Conservation (phyloP, 1,284 basidiomycete genomes). For the Quambalaria eucalypti region DNA sequence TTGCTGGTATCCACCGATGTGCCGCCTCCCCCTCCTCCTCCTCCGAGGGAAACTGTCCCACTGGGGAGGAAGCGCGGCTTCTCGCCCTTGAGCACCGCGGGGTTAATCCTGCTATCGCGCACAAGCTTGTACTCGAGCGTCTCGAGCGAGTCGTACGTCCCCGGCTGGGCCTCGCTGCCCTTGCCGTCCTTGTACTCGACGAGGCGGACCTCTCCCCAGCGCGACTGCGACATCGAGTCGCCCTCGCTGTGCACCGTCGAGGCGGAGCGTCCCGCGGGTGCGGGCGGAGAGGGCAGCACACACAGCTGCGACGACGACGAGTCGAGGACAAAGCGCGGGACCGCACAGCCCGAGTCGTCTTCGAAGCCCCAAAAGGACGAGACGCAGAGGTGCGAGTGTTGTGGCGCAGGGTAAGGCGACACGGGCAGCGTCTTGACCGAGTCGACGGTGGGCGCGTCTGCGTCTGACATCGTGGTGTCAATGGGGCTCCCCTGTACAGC, state of each 20-base stretch:
- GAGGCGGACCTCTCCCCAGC: conserved; percentile 38
- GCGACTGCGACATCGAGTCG: conserved; percentile 23
- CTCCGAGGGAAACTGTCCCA: background rate
- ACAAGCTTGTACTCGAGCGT: conserved; percentile 50
- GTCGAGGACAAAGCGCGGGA: conserved; percentile 22
- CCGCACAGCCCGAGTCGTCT: conserved; percentile 26
- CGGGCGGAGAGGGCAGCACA: background rate
- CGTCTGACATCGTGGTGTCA: too few relatives aligned
- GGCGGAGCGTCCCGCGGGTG: conserved; percentile 18
- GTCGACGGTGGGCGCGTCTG: background rate
- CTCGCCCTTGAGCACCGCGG: conserved; percentile 17
- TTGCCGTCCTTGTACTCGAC: conserved; percentile 39
- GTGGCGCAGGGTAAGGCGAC: conserved; percentile 60
- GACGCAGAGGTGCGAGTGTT: conserved; percentile 53
- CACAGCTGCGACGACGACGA: background rate
- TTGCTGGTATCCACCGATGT: too few relatives aligned
- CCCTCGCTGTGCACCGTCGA: conserved; percentile 21
- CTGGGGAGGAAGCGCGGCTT: conserved; percentile 5
- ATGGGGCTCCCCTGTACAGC: too few relatives aligned
- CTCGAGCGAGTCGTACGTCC: conserved; percentile 61
- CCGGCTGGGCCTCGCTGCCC: conserved; percentile 49
- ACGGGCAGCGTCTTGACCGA: conserved; percentile 54
- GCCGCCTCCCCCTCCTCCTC: background rate
- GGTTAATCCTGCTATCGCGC: conserved; percentile 21
- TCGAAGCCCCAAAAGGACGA: conserved; percentile 55